Evolutionary conservation across 352 stramenopile genomes (phyloP), one percentile per base, ranked within the genome.

Genomic region (Pythium scleroteichum): DNA sequence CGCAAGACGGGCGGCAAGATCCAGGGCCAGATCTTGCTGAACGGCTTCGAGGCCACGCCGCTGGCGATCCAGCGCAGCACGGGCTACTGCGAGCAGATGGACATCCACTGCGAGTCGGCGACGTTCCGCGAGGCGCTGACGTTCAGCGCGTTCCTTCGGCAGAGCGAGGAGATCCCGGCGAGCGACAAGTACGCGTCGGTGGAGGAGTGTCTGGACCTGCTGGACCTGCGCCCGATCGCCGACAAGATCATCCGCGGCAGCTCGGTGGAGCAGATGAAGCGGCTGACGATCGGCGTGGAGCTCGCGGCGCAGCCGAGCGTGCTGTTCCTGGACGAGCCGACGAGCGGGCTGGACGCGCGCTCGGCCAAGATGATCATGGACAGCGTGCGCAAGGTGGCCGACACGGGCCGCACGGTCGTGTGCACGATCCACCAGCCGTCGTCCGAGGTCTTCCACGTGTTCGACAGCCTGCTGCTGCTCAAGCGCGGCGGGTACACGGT

Each of bases 271-370:
- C 70, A 84, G 62, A 75, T 80, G 67, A 88, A 88, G 72, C 79
- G 77, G 17, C 53, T 87, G 12, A 87, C 77, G 20, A 93, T 98
- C 29, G 95, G 89, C 35, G 87, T 98, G 13, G 95, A 98, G 62
- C 74, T 98, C 29, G 89, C 95, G 7, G 86, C 83, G 3, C 87
- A 93, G 35, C 82, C 92, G 9, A 86, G 76, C 26, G 72, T 97
- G 35, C 56, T 98, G 3, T 97, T 98, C 68, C 51, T 92, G 9
- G 91, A 98, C 64, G 88, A 97, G 56, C 90, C 88, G 2, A 97
- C 87, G n/a, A 93, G 75, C 33, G 93, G 92, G 23, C 65, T 98
- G 6, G 94, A 98, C 59, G 82, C 82, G 5, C 89, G 80, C 35
- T 83, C 76, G 10, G 92, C 94, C 22, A 85, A 96, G 44, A 68